These are phyloP conservation scores for Sextonia rubra DNA, from an alignment of 164 flowering plant species.

Conservation along the genomic window DNA sequence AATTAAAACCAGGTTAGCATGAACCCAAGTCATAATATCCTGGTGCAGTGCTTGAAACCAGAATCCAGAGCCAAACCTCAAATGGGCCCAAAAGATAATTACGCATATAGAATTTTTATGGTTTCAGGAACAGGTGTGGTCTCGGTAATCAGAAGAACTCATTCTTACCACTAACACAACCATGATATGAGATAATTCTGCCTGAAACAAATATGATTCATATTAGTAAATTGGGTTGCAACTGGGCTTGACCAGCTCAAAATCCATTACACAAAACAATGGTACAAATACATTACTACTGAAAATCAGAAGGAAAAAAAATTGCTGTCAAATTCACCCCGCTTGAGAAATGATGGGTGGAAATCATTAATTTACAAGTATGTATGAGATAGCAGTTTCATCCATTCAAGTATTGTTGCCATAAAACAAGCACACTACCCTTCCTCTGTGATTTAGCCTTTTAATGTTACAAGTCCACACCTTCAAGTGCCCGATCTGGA, in stretches of 20 bases:
- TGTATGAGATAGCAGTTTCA: background rate
- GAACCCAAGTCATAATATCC: no score
- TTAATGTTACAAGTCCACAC: background rate
- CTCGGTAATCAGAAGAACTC: no score
- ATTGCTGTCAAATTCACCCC: background rate
- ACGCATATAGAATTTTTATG: no score
- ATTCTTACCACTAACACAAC: no score
- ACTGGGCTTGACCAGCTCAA: background rate
- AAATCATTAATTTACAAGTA: background rate
- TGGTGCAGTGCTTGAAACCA: no score
- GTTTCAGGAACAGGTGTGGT: no score
- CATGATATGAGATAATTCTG: no score
- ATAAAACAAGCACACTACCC: background rate
- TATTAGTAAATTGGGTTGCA: no score
- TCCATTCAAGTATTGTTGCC: background rate
- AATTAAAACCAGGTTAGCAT: no score
- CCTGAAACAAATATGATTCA: no score
- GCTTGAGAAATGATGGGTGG: background rate
- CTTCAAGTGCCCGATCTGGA: background rate
- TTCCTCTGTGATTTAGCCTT: background rate
- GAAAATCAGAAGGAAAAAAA: background rate
- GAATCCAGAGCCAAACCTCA: no score
- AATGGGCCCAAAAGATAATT: no score
- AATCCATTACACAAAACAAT: background rate
- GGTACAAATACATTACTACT: background rate